These are phyloP conservation scores for Achlya hypogyna DNA, from an alignment of 352 stramenopile genomes.

Conservation along the genomic window DNA sequence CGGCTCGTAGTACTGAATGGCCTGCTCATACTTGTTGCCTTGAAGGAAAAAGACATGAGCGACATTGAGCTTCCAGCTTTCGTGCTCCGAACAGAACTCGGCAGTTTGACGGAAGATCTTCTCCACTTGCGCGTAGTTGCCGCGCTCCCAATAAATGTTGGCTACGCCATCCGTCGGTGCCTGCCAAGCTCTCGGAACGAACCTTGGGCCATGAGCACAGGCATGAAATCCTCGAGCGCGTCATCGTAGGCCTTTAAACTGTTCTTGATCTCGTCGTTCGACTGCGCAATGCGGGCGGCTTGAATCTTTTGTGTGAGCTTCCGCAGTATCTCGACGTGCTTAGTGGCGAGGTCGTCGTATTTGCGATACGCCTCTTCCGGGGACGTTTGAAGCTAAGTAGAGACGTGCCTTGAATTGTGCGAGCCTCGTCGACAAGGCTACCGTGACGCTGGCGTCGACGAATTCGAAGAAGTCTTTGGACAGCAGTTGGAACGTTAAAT, in stretches of 20 bases:
- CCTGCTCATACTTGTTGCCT: constrained; percentile 82
- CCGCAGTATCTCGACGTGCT: constrained; percentile 88
- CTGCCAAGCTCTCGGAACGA: neutral
- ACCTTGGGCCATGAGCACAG: constrained; percentile 92
- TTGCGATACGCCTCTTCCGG: constrained; percentile 91
- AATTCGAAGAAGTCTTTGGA: constrained; percentile 93
- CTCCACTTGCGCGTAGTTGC: constrained; percentile 95
- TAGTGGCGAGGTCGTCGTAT: constrained; percentile 89
- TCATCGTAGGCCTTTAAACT: constrained; percentile 90
- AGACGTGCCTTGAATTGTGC: neutral
- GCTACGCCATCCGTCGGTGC: constrained; percentile 24
- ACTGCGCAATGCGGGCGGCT: constrained; percentile 82
- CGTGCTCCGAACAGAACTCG: constrained; percentile 94
- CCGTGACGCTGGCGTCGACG: constrained; percentile 91
- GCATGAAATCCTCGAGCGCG: constrained; percentile 91
- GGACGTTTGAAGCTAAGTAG: constrained; percentile 62
- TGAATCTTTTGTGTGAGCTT: constrained; percentile 94
- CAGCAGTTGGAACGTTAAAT: constrained; percentile 91
- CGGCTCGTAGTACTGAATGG: constrained; percentile 92
- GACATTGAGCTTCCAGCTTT: constrained; percentile 95
- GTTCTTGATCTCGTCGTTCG: constrained; percentile 89
- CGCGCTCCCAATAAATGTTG: constrained; percentile 94
- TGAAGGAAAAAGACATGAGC: constrained; percentile 95
- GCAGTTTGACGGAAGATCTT: constrained; percentile 91
- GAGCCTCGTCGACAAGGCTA: neutral